Base-by-base conservation (phyloP, 805 yeast genomes). In the Saccharomycopsis microspora region DNA sequence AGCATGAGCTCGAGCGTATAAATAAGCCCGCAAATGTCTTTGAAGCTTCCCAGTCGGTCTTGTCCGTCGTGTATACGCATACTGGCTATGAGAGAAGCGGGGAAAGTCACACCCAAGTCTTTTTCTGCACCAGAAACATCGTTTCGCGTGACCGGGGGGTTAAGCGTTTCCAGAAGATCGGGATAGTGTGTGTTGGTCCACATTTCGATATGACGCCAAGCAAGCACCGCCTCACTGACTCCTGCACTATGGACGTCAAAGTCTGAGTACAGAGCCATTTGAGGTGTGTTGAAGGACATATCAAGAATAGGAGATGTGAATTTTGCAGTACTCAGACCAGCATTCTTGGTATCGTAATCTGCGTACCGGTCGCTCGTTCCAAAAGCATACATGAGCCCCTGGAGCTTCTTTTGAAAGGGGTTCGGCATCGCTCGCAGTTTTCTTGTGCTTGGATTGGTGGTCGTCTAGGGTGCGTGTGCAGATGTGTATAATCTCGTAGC, bases 11-110 rank as follows among this genome's bases (percentile, higher is more conserved):
- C 78, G 55, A 85, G 68, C 3, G 96, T 95, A 61, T 80, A 90
- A 37, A 93, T 61, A 47, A 93, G 65, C 6, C 98, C 93, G 32
- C 76, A 64, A 30, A 75, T 69, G 31, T 80, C 87, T 3, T 79
- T 73, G 51, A 85, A 79, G 48, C 79, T 76, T 40, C 88, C 94
- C 51, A 83, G 71, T 38, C 74, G 74, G 50, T 82, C 84, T 66
- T 93, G 98, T 45, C 98, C 98, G 59, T 93, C 97, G 55, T 93
- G 96, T 39, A 83, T 65, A 57, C 79, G 75, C 59, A 75, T 76
- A 41, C 90, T 84, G 40, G 88, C 95, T 46, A 84, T 71, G 5
- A 93, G 86, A 48, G 90, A 85, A 2, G 78, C 68, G 1, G 98
- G 98, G 41, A 93, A 71, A 42, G 71, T 68, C 45, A 86, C 68